These are phyloP conservation scores for Penicillium sp. DNA, from an alignment of 2,329 filamentous ascomycete genomes.

Conservation along the genomic window DNA sequence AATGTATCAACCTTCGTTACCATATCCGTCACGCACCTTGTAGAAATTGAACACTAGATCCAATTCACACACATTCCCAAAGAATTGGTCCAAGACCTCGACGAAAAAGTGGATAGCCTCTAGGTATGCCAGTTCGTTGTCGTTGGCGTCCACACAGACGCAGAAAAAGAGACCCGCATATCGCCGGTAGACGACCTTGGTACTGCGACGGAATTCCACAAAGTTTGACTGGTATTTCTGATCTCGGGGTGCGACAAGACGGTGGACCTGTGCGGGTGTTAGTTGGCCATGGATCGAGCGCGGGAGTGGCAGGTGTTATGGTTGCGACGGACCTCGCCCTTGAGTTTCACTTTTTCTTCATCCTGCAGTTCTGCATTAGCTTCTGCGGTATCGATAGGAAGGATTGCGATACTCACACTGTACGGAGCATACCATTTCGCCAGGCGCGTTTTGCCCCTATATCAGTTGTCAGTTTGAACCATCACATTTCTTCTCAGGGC, in stretches of 20 bases:
- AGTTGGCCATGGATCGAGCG: neutral
- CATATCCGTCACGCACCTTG: constrained; percentile 51
- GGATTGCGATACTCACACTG: constrained; percentile 55
- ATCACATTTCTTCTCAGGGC: neutral
- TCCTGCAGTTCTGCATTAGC: constrained; percentile 55
- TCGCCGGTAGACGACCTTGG: constrained; percentile 95
- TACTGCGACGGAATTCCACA: constrained; percentile 71
- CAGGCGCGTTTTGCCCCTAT: constrained; percentile 92
- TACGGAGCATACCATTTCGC: constrained; percentile 99
- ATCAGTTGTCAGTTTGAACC: constrained; percentile 22
- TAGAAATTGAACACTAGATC: constrained; percentile 79
- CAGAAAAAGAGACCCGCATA: constrained; percentile 99
- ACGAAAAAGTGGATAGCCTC: constrained; percentile 99
- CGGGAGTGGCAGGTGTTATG: neutral
- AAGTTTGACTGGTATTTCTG: constrained; percentile 99
- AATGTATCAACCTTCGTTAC: constrained; percentile 7
- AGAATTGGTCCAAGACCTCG: constrained; percentile 97
- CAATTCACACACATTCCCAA: constrained; percentile 97
- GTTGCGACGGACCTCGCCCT: constrained; percentile 75
- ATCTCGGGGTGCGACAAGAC: constrained; percentile 93
- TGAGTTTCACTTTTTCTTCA: constrained; percentile 98
- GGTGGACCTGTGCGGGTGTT: constrained; percentile 68
- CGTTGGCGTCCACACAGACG: constrained; percentile 97
- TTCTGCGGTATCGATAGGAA: neutral
- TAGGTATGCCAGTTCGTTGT: constrained; percentile 95